phyloP scores from a whole-genome alignment of 192 early-diverging fungal species.

The Entophlyctis luteolus region DNA sequence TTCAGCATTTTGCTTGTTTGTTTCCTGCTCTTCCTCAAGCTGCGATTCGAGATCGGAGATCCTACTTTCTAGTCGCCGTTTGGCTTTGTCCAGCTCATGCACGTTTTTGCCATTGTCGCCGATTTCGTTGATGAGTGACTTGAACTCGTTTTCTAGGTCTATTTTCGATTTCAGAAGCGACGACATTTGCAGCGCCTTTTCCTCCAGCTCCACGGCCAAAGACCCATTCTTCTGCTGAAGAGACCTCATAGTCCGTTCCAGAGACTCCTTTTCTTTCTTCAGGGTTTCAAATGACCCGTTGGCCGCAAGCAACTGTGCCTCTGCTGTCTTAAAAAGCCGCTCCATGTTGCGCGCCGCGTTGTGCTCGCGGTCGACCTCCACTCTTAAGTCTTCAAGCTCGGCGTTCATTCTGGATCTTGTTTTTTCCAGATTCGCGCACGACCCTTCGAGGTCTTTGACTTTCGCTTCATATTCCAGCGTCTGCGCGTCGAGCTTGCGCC shows the following conservation, averaged over 20 bases:
- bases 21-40: constrained; percentile 59
- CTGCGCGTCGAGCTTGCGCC: constrained; percentile 55
- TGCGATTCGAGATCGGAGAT: constrained; percentile 59
- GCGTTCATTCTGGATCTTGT: constrained; percentile 59
- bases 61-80: constrained; percentile 56
- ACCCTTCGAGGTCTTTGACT: constrained; percentile 58
- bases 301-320: constrained; percentile 49
- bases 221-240: constrained; percentile 56
- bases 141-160: constrained; percentile 65
- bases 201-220: constrained; percentile 58
- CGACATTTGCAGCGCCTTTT: constrained; percentile 48
- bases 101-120: constrained; percentile 72
- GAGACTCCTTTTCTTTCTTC: constrained; percentile 52
- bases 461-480: constrained; percentile 63
- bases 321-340: constrained; percentile 55
- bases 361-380: constrained; percentile 74
- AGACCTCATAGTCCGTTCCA: constrained; percentile 58
- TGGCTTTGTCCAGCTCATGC: constrained; percentile 69
- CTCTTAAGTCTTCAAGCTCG: constrained; percentile 73
- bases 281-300: constrained; percentile 58
- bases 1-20: constrained; percentile 55
- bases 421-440: constrained; percentile 63
- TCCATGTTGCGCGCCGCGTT: constrained; percentile 63
- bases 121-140: constrained; percentile 64
- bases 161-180: constrained; percentile 58